Percentiles rank a stretch among this genome's conserved stretches.
Evolutionary conservation across 352 stramenopile genomes (phyloP).

Genomic region (Phytophthora multivora): DNA sequence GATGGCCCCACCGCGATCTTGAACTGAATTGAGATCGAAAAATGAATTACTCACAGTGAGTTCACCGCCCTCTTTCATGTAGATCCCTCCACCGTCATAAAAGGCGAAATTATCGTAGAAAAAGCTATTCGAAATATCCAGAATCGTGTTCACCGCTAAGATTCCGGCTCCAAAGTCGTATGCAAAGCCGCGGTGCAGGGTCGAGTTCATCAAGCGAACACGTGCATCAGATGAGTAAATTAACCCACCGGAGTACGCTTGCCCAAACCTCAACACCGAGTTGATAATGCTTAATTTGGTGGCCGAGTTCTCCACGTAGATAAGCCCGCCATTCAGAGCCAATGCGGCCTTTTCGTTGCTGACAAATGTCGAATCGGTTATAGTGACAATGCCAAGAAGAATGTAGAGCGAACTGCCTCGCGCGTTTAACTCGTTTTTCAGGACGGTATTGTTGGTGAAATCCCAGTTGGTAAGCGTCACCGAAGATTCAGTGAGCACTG

Average conservation of each 20-base stretch:
- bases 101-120: conserved; percentile 55
- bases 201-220: conserved; percentile 39
- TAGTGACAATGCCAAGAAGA: conserved; percentile 20
- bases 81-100: conserved; percentile 66
- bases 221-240: conserved; percentile 45
- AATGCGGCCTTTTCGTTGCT: conserved; percentile 38
- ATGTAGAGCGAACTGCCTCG: conserved; percentile 39
- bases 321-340: conserved; percentile 41
- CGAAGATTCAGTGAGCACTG: conserved; percentile 19
- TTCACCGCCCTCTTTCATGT: conserved; percentile 38
- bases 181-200: conserved; percentile 34
- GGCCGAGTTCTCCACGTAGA: conserved; percentile 43
- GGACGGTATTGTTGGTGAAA: conserved; percentile 47
- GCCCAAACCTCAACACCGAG: conserved; percentile 42
- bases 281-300: conserved; percentile 41
- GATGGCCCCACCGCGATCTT: conserved; percentile 53
- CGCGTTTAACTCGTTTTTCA: conserved; percentile 9
- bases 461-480: conserved; percentile 30
- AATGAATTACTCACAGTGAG: conserved; percentile 26
- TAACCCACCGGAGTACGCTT: conserved; percentile 46
- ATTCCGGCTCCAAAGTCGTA: conserved; percentile 65
- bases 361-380: conserved; percentile 33
- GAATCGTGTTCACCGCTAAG: conserved; percentile 31
- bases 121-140: conserved; percentile 29
- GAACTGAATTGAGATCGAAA: conserved; percentile 42